phyloP scores from a whole-genome alignment of 108 stramenopile genomes.

The Phaeodactylum tricornutum region DNA sequence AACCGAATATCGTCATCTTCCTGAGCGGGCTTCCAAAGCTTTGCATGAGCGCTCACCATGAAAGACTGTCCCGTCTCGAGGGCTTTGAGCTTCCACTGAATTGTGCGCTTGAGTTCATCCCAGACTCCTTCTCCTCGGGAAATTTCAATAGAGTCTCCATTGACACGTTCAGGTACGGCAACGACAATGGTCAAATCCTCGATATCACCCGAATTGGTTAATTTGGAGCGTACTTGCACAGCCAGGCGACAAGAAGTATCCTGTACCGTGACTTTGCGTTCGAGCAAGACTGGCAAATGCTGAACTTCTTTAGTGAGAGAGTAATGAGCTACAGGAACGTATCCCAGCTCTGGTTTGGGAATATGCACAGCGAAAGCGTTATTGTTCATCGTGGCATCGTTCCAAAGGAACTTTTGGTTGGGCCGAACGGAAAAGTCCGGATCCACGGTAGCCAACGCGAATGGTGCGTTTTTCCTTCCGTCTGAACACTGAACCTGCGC shows the following conservation, averaged over 20 bases:
- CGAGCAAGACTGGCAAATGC: constrained; percentile 43
- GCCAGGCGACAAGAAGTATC: constrained; percentile 38
- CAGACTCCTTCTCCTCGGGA: constrained; percentile 44
- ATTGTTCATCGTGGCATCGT: background rate
- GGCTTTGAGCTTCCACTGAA: constrained; percentile 46
- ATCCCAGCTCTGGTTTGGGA: constrained; percentile 38
- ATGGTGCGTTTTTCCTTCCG: constrained; percentile 46
- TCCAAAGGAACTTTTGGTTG: no score
- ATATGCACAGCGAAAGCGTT: constrained; percentile 22
- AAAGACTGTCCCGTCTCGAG: constrained; percentile 55
- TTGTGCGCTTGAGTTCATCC: constrained; percentile 41
- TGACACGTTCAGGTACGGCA: constrained; percentile 33
- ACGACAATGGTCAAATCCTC: constrained; percentile 42
- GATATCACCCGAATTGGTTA: constrained; percentile 54
- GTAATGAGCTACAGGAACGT: constrained; percentile 32
- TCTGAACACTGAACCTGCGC: constrained; percentile 51
- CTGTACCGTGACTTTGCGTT: constrained; percentile 46
- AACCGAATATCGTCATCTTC: constrained; percentile 21
- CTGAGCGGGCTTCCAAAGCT: constrained; percentile 19
- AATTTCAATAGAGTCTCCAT: constrained; percentile 32
- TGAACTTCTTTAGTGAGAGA: constrained; percentile 20
- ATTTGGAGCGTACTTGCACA: constrained; percentile 68
- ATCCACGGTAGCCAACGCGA: constrained; percentile 7
- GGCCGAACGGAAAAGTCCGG: background rate
- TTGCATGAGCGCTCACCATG: constrained; percentile 46